Percentiles rank a stretch among this genome's conserved stretches.
phyloP scores from a whole-genome alignment of 306 rosid species.

The Gillenia trifoliata region DNA sequence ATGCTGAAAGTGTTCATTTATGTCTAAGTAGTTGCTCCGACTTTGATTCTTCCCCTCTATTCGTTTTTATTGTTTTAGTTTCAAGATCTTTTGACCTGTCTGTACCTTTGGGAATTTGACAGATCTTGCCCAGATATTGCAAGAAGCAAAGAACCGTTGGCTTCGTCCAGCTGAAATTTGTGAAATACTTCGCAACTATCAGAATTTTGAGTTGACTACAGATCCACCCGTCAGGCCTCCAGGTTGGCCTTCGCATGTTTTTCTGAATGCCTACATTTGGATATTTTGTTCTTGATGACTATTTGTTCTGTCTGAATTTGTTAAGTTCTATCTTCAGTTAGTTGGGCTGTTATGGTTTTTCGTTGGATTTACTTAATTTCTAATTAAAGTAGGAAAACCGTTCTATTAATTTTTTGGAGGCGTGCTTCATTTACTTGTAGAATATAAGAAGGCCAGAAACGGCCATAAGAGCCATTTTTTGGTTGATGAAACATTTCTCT shows the following conservation, averaged over 20 bases:
- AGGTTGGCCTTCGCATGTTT: slow-evolving; percentile 35
- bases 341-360: neutral
- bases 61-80: neutral
- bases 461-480: neutral
- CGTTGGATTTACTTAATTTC: neutral
- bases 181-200: slow-evolving; percentile 60
- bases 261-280: neutral
- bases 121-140: slow-evolving; percentile 44
- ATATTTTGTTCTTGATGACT: neutral
- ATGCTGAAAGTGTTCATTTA: neutral
- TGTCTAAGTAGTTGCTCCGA: neutral
- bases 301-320: neutral
- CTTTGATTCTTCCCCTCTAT: neutral
- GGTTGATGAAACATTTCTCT: neutral
- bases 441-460: neutral
- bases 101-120: slow-evolving; percentile 8
- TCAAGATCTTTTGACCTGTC: neutral
- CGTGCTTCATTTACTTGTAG: neutral
- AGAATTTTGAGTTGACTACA: slow-evolving; percentile 43
- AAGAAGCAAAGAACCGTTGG: slow-evolving; percentile 64
- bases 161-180: slow-evolving; percentile 69
- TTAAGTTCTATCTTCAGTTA: neutral
- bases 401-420: neutral
- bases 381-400: neutral
- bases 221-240: slow-evolving; percentile 58